Conservation (phyloP, 805 yeast species). For the Candida nitratophila region DNA sequence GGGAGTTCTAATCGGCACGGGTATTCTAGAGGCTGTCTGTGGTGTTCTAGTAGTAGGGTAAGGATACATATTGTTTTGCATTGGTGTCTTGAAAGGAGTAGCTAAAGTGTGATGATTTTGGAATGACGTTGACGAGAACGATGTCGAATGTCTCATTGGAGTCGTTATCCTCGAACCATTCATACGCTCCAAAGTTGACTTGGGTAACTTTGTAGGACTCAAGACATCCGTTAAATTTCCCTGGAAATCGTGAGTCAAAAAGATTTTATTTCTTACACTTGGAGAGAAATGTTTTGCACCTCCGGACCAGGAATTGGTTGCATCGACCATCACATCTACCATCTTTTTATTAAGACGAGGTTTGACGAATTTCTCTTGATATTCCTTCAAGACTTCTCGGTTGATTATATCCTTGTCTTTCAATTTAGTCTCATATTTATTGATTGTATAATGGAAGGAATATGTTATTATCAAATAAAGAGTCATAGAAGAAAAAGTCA, state of each 20-base stretch:
- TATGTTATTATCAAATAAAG: constrained; percentile 31
- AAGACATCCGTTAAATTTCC: constrained; percentile 5
- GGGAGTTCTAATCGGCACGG: background rate
- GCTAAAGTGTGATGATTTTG: no score
- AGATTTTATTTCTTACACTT: constrained; percentile 28
- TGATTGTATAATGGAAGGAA: constrained; percentile 29
- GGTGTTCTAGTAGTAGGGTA: background rate
- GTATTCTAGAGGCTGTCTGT: background rate
- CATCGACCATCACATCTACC: constrained; percentile 58
- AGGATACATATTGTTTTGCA: background rate
- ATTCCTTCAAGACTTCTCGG: constrained; percentile 57
- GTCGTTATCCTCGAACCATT: constrained; percentile 1
- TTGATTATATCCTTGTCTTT: constrained; percentile 55
- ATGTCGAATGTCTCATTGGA: background rate
- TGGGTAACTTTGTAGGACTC: constrained; percentile 4
- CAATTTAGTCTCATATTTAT: constrained; percentile 38
- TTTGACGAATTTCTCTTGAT: constrained; percentile 52
- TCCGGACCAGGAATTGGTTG: constrained; percentile 29
- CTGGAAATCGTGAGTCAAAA: constrained; percentile 41
- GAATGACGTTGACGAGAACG: background rate
- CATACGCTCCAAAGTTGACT: background rate
- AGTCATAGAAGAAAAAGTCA: constrained; percentile 12
- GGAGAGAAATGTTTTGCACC: constrained; percentile 19
- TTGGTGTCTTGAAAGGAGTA: constrained; percentile 1
- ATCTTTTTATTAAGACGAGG: constrained; percentile 45